These are phyloP conservation scores for Coemansia sp. DNA, from an alignment of 192 early-diverging fungal species.

Conservation along the genomic window DNA sequence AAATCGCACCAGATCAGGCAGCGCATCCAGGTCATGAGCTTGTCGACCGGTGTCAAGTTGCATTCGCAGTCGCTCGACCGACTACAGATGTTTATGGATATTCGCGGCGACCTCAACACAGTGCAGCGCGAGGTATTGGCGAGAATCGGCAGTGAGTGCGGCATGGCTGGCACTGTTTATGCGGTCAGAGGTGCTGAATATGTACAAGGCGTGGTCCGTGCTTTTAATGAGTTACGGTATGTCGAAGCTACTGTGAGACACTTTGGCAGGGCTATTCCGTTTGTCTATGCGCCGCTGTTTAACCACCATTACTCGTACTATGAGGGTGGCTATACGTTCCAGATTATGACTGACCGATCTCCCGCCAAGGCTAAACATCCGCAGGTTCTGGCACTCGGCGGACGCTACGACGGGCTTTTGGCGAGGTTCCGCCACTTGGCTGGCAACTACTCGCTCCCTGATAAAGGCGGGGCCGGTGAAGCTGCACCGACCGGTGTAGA, in stretches of 20 bases:
- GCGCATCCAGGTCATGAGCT: slow-evolving; percentile 54
- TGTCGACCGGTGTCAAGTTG: slow-evolving; percentile 61
- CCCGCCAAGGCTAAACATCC: slow-evolving; percentile 13
- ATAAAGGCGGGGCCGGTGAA: background rate
- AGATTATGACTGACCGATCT: slow-evolving; percentile 52
- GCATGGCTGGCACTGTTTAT: slow-evolving; percentile 21
- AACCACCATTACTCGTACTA: slow-evolving; percentile 63
- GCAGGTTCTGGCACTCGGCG: slow-evolving; percentile 69
- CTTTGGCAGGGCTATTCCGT: slow-evolving; percentile 45
- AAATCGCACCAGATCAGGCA: slow-evolving; percentile 24
- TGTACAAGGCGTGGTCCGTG: slow-evolving; percentile 19
- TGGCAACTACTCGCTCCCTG: slow-evolving; percentile 10
- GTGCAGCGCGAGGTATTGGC: slow-evolving; percentile 46
- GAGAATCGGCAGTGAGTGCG: slow-evolving; percentile 37
- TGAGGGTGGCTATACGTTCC: slow-evolving; percentile 61
- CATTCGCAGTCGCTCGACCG: slow-evolving; percentile 64
- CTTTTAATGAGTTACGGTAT: slow-evolving; percentile 48
- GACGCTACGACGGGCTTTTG: slow-evolving; percentile 68
- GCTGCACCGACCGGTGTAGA: background rate
- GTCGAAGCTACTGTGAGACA: slow-evolving; percentile 39
- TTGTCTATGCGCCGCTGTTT: slow-evolving; percentile 60
- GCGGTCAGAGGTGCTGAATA: slow-evolving; percentile 33
- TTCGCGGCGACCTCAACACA: slow-evolving; percentile 52
- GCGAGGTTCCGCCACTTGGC: slow-evolving; percentile 56
- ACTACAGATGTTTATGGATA: slow-evolving; percentile 61